A percentile compares a stretch with the other conserved stretches of the same genome.
phyloP scores from a whole-genome alignment of 306 rosid genomes.

The Astragalus membranaceus region DNA sequence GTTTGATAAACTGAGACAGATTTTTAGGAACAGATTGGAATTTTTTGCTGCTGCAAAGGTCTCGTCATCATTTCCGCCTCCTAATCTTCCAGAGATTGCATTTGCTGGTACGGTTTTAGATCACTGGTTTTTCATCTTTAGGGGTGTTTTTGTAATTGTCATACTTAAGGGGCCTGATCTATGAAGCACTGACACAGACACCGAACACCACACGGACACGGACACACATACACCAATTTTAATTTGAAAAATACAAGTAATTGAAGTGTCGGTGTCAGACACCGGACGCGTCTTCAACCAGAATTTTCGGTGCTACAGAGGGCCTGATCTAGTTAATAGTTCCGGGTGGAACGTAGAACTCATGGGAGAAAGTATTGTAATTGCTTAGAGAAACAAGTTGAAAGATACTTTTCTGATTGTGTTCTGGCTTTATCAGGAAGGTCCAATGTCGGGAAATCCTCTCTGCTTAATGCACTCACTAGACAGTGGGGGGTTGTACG shows the following conservation, averaged over 20 bases:
- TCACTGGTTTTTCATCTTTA: background rate
- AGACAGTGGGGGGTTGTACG: slow-evolving; percentile 97
- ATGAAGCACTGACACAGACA: no score
- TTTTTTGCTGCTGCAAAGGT: slow-evolving; percentile 93
- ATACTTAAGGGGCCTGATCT: background rate
- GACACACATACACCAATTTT: no score
- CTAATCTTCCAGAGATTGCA: slow-evolving; percentile 89
- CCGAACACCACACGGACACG: no score
- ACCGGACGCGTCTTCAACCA: no score
- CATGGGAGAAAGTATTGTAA: background rate
- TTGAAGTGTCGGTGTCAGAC: no score
- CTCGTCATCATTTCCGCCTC: slow-evolving; percentile 90
- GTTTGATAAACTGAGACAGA: slow-evolving; percentile 36
- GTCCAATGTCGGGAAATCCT: slow-evolving; percentile 96
- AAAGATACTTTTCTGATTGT: background rate
- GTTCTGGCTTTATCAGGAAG: slow-evolving; percentile 54
- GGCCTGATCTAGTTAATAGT: background rate
- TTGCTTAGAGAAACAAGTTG: slow-evolving; percentile 15
- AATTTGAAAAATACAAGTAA: no score
- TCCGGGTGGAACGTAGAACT: background rate
- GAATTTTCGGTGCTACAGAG: no score
- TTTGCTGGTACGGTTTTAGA: slow-evolving; percentile 68
- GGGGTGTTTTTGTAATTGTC: background rate
- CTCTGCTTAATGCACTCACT: slow-evolving; percentile 87
- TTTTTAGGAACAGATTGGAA: slow-evolving; percentile 67